Evolutionary conservation across 2,329 filamentous ascomycete species (phyloP).

Genomic region (Fusarium virguliforme): DNA sequence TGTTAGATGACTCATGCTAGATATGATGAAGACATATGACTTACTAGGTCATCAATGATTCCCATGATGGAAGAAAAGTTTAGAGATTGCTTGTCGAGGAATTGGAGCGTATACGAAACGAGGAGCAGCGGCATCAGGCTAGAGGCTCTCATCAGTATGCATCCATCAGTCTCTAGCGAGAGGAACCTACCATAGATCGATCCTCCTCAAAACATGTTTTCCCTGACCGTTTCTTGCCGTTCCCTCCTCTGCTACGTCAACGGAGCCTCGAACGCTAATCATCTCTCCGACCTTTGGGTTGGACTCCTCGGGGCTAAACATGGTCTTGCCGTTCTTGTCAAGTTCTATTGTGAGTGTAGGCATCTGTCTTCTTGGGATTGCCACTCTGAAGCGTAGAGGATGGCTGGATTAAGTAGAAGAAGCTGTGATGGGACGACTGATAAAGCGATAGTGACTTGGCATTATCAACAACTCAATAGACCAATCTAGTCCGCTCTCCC

Average conservation of each 20-base stretch:
- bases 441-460: not conserved
- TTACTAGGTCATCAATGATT: slow-evolving; percentile 43
- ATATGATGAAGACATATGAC: rapidly evolving
- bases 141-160: not conserved
- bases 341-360: slow-evolving; percentile 6
- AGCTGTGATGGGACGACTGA: not conserved
- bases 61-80: slow-evolving; percentile 49
- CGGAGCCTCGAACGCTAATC: slow-evolving; percentile 36
- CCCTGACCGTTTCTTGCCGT: not conserved
- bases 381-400: not conserved
- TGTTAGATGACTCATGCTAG: not conserved
- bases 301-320: slow-evolving; percentile 9
- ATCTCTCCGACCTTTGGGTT: slow-evolving; percentile 33
- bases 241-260: slow-evolving; percentile 24
- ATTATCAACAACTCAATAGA: slow-evolving; percentile 5
- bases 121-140: slow-evolving; percentile 43
- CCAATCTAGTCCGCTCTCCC: not conserved
- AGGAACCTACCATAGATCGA: slow-evolving; percentile 36
- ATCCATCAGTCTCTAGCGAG: not conserved
- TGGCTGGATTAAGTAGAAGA: not conserved
- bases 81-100: slow-evolving; percentile 47
- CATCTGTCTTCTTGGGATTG: not conserved
- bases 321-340: slow-evolving; percentile 30
- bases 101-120: slow-evolving; percentile 47
- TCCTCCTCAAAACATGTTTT: slow-evolving; percentile 26